A percentile compares a stretch with the other conserved stretches of the same genome.
Conservation (phyloP, 805 yeast species). For the Deakozyma indianensis region DNA sequence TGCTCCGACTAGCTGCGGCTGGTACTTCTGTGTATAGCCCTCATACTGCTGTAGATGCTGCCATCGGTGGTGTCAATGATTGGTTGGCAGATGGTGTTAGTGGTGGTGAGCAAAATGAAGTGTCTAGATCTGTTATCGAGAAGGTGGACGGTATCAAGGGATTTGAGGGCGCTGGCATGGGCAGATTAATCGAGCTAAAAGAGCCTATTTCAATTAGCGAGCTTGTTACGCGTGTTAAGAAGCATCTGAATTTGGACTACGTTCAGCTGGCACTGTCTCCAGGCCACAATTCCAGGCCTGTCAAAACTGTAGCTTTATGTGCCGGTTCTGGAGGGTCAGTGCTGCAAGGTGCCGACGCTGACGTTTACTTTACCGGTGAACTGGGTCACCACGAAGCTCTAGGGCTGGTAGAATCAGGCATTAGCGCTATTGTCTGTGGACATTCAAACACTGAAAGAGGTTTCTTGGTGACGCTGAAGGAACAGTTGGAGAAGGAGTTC, state of each 20-base stretch:
- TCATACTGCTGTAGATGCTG: constrained; percentile 93
- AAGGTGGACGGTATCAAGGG: constrained; percentile 26
- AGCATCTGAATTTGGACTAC: constrained; percentile 33
- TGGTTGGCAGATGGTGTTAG: constrained; percentile 61
- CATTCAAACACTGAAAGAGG: constrained; percentile 93
- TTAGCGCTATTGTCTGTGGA: constrained; percentile 62
- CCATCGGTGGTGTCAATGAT: constrained; percentile 85
- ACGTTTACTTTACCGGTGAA: constrained; percentile 81
- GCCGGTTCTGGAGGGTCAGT: constrained; percentile 91
- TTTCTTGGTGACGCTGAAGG: constrained; percentile 40
- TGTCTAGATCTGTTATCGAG: constrained; percentile 26
- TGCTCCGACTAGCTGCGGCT: constrained; percentile 54
- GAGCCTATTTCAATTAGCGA: constrained; percentile 28
- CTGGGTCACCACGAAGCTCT: constrained; percentile 87
- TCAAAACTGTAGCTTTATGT: constrained; percentile 64
- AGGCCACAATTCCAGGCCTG: constrained; percentile 17
- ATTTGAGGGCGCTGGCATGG: constrained; percentile 60
- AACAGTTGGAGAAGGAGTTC: constrained; percentile 34
- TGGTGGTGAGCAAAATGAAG: constrained; percentile 13
- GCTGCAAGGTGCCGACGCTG: constrained; percentile 40
- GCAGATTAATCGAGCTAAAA: constrained; percentile 44
- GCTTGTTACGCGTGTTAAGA: constrained; percentile 40
- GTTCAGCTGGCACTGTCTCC: constrained; percentile 47
- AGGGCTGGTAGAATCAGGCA: constrained; percentile 53
- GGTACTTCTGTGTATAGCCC: constrained; percentile 89